A percentile compares a stretch with the other conserved stretches of the same genome.
Evolutionary conservation across 164 flowering plant genomes (phyloP).

Genomic region (Tinospora cordifolia): DNA sequence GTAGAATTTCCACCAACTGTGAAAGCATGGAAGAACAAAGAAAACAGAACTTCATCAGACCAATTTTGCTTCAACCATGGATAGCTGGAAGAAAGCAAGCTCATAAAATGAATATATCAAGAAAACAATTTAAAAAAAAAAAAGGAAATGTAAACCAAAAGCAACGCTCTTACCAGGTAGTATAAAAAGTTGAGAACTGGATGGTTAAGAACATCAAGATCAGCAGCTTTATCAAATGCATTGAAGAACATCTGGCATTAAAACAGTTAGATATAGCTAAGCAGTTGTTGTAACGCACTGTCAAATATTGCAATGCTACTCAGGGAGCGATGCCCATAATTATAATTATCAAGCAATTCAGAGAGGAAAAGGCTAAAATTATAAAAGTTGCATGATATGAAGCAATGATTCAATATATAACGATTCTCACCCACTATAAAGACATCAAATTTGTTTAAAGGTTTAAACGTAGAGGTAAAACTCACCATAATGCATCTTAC

Average conservation of each 20-base stretch:
- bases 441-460: neutral
- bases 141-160: neutral
- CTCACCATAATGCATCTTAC: constrained; percentile 89
- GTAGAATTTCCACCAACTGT: constrained; percentile 85
- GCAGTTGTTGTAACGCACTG: neutral
- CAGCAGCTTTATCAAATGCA: constrained; percentile 80
- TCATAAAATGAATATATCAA: neutral
- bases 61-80: neutral
- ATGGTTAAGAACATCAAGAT: constrained; percentile 84
- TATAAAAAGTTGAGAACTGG: constrained; percentile 76
- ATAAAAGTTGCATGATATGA: neutral
- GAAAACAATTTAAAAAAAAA: no score
- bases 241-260: constrained; percentile 78
- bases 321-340: neutral
- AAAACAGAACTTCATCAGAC: neutral
- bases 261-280: neutral
- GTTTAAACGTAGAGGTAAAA: constrained; percentile 4
- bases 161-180: constrained; percentile 59
- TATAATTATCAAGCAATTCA: neutral
- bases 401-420: neutral
- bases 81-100: neutral
- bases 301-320: neutral
- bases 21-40: neutral
- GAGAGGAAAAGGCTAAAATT: neutral
- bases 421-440: neutral